These are phyloP conservation scores for Salix purpurea DNA, from an alignment of 345 rosid species.

Conservation along the genomic window DNA sequence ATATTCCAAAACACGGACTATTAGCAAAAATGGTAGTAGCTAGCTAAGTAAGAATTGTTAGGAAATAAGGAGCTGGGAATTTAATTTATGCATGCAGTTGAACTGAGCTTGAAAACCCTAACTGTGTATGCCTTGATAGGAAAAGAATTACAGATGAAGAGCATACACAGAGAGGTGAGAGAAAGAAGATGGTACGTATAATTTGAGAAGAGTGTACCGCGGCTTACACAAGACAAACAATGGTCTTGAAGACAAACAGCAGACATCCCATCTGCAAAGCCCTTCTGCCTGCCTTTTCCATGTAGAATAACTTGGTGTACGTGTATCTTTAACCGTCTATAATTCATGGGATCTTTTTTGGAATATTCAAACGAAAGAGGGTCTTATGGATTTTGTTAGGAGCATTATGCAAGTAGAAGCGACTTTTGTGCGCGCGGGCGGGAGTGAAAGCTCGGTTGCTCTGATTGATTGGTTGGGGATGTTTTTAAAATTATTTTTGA, in stretches of 20 bases:
- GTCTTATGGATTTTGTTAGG: conserved; percentile 16
- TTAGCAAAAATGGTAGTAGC: neutral
- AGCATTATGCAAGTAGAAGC: conserved; percentile 10
- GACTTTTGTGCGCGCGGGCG: neutral
- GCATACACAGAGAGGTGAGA: neutral
- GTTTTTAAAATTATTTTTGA: no score
- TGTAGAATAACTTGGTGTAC: conserved; percentile 2
- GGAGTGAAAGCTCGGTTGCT: no score
- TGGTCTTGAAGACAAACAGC: neutral
- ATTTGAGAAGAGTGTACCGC: neutral
- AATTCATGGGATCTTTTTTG: neutral
- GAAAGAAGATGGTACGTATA: neutral
- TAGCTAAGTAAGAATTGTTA: neutral
- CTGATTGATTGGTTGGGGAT: no score
- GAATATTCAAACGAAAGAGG: neutral
- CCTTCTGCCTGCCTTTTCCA: conserved; percentile 26
- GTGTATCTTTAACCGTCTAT: conserved; percentile 24
- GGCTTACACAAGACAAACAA: neutral
- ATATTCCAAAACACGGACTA: neutral
- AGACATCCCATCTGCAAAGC: conserved; percentile 19
- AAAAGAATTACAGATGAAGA: neutral
- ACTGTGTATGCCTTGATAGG: conserved; percentile 2
- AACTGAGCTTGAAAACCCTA: neutral
- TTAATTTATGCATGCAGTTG: neutral
- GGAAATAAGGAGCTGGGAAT: neutral